Evolutionary conservation across 768 basidiomycete genomes (phyloP).

Genomic region (Podaxis sp.): DNA sequence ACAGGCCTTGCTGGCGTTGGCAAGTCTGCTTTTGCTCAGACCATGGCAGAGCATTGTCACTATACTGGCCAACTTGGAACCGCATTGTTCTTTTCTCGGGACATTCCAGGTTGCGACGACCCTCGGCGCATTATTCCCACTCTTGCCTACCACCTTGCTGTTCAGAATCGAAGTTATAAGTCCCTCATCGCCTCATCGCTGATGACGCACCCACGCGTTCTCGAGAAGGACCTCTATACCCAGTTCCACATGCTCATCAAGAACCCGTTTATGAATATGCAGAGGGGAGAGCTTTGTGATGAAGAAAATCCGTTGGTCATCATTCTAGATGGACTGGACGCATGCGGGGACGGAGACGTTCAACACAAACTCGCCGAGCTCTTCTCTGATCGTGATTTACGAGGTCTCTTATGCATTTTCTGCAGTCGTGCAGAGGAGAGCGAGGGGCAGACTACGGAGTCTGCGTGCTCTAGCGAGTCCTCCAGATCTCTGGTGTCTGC

Average conservation of each 20-base stretch:
- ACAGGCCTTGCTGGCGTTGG: conserved; percentile 1
- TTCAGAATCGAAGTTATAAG: neutral
- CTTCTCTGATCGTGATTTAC: neutral
- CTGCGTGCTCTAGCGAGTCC: no score
- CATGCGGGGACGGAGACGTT: neutral
- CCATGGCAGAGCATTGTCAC: neutral
- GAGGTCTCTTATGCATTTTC: conserved; percentile 1
- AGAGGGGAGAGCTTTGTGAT: neutral
- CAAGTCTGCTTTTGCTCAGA: neutral
- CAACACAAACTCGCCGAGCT: neutral
- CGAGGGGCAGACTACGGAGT: no score
- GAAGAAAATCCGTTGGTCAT: neutral
- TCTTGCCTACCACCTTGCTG: neutral
- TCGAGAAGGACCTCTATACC: neutral
- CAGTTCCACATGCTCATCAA: neutral
- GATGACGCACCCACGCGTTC: neutral
- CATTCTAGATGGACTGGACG: conserved; percentile 1
- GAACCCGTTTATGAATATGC: neutral
- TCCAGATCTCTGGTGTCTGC: no score
- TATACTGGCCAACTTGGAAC: neutral
- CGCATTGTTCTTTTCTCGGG: neutral
- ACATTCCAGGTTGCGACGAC: neutral
- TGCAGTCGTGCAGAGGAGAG: neutral
- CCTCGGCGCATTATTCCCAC: neutral
- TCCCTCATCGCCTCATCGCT: neutral